Evolutionary conservation across 495 filamentous ascomycete genomes (phyloP).

Genomic region (Lentithecium fluviatile): DNA sequence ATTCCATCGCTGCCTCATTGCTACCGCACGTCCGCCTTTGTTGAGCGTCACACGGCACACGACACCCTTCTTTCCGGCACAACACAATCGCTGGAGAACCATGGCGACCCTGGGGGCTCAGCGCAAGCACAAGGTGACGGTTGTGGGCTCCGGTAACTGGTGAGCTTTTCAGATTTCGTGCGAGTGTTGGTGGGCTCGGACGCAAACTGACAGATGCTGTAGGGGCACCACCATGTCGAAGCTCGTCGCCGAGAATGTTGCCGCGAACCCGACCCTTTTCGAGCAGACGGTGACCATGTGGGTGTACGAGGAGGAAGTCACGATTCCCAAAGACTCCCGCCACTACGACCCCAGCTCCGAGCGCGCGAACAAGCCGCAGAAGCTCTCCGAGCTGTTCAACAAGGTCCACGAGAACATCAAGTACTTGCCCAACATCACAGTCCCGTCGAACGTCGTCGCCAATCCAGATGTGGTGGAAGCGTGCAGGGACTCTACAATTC

Average conservation of each 20-base stretch:
- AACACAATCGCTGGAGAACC: constrained; percentile 13
- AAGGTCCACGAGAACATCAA: constrained; percentile 92
- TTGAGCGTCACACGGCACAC: not conserved
- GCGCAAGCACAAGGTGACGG: constrained; percentile 88
- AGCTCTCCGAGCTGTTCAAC: constrained; percentile 91
- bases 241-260: constrained; percentile 89
- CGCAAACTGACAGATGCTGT: not conserved
- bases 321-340: constrained; percentile 57
- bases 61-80: not conserved
- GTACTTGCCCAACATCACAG: constrained; percentile 80
- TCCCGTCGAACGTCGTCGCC: constrained; percentile 85
- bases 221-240: constrained; percentile 97
- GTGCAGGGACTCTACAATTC: constrained; percentile 76
- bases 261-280: constrained; percentile 72
- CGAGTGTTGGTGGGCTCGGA: not conserved
- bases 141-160: constrained; percentile 98
- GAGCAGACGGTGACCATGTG: constrained; percentile 93
- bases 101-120: constrained; percentile 42
- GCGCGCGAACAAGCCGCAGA: constrained; percentile 63
- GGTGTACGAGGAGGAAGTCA: constrained; percentile 88
- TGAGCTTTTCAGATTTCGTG: constrained; percentile 42
- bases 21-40: constrained; percentile 2
- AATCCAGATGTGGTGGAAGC: constrained; percentile 83
- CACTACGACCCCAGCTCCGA: constrained; percentile 52
- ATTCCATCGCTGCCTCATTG: not conserved